Percentiles rank a stretch among this genome's conserved stretches.
Conservation (phyloP, 2,329 filamentous ascomycete genomes). For the Magnaporthales sp. region DNA sequence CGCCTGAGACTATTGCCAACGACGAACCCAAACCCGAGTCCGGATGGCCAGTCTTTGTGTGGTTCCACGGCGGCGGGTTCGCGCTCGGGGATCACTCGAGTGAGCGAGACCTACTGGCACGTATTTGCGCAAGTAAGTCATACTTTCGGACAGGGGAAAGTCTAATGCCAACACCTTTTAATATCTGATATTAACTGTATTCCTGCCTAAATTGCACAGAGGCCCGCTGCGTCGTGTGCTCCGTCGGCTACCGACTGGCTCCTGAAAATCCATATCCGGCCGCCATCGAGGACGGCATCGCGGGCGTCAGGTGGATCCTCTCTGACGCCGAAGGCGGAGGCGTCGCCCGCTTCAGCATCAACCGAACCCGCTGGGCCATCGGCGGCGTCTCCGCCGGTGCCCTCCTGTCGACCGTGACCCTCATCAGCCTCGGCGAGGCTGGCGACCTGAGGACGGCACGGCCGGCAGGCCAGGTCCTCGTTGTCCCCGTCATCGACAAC, state of each 20-base stretch:
- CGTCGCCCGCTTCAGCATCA: no score
- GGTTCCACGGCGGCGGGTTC: slow-evolving; percentile 32
- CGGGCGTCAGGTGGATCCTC: no score
- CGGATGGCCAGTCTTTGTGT: slow-evolving; percentile 27
- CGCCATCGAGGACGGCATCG: slow-evolving; percentile 30
- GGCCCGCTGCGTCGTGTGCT: slow-evolving; percentile 6
- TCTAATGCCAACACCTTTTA: not conserved
- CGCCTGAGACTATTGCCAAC: slow-evolving; percentile 8
- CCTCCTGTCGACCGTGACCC: slow-evolving; percentile 13
- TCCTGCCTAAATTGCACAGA: no score
- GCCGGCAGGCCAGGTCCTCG: not conserved
- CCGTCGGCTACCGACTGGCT: slow-evolving; percentile 39
- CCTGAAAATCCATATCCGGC: slow-evolving; percentile 37
- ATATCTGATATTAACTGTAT: not conserved
- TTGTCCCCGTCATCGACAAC: slow-evolving; percentile 3
- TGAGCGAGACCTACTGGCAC: slow-evolving; percentile 24
- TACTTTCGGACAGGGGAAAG: slow-evolving; percentile 9
- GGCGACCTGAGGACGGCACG: not conserved
- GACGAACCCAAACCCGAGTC: not conserved
- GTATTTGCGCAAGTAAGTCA: slow-evolving; percentile 7
- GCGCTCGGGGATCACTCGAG: slow-evolving; percentile 24
- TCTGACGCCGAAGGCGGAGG: no score
- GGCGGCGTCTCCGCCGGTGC: slow-evolving; percentile 21
- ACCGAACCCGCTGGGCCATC: no score
- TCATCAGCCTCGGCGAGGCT: slow-evolving; percentile 19